phyloP scores from a whole-genome alignment of 345 rosid species.

The Populus pruinosa region DNA sequence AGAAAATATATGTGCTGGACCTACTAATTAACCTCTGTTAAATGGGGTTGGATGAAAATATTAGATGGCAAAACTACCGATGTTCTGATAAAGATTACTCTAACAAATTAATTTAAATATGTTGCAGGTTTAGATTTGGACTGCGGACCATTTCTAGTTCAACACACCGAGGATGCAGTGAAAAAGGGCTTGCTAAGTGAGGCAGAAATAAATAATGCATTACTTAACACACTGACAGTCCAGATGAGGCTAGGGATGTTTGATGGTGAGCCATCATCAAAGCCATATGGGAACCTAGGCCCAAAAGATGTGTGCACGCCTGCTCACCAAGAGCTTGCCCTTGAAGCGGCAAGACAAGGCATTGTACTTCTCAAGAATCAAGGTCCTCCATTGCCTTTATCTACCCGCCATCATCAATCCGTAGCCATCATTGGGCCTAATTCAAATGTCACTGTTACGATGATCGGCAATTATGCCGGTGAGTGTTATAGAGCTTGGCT shows the following conservation, averaged over 20 bases:
- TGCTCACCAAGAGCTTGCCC: constrained; percentile 66
- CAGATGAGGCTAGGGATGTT: constrained; percentile 96
- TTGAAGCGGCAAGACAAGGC: constrained; percentile 87
- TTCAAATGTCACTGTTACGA: constrained; percentile 63
- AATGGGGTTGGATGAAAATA: background rate
- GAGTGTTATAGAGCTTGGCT: background rate
- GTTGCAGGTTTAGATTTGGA: constrained; percentile 73
- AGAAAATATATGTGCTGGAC: background rate
- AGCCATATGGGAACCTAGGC: constrained; percentile 69
- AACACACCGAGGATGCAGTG: constrained; percentile 65
- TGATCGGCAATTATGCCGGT: constrained; percentile 79
- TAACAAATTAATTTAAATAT: background rate
- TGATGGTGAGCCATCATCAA: constrained; percentile 67
- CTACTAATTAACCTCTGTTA: background rate
- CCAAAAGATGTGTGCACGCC: constrained; percentile 72
- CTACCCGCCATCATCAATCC: constrained; percentile 45
- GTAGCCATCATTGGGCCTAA: constrained; percentile 87
- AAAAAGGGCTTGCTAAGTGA: constrained; percentile 45
- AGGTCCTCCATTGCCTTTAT: constrained; percentile 52
- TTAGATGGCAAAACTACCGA: background rate
- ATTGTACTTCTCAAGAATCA: constrained; percentile 72
- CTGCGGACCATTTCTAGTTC: constrained; percentile 76
- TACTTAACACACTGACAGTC: constrained; percentile 63
- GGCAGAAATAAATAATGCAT: constrained; percentile 53
- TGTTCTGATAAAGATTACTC: too few species aligned